These are phyloP conservation scores for Prunus dulcis DNA, from an alignment of 306 rosid genomes.

Conservation along the genomic window DNA sequence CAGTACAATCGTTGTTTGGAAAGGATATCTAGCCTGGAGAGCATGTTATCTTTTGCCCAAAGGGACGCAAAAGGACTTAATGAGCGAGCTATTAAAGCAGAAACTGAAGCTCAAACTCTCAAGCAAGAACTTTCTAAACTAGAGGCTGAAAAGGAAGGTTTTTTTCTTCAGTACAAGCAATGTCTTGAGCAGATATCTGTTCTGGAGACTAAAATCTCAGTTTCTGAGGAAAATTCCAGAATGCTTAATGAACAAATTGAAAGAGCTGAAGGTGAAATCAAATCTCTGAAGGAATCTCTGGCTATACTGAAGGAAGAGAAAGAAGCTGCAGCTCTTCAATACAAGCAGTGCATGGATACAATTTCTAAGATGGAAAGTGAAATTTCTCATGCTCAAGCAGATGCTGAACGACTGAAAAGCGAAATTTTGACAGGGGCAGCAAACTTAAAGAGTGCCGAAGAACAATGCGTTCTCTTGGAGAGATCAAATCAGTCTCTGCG, in stretches of 20 bases:
- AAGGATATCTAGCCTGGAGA: constrained; percentile 67
- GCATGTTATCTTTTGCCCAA: constrained; percentile 44
- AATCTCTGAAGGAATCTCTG: constrained; percentile 50
- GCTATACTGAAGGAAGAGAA: constrained; percentile 54
- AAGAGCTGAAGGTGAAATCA: constrained; percentile 58
- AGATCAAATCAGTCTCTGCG: constrained; percentile 65
- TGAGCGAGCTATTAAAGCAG: constrained; percentile 63
- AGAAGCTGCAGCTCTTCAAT: constrained; percentile 52
- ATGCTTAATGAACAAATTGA: constrained; percentile 55
- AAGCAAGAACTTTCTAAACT: constrained; percentile 55
- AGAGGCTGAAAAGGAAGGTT: constrained; percentile 66
- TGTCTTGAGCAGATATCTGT: constrained; percentile 68
- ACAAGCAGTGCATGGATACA: constrained; percentile 66
- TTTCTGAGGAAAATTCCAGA: constrained; percentile 67
- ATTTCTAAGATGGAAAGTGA: constrained; percentile 67
- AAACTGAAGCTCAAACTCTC: constrained; percentile 57
- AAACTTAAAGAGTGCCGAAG: constrained; percentile 58
- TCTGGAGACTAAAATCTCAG: constrained; percentile 64
- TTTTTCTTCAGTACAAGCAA: constrained; percentile 51
- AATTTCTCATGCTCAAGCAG: constrained; percentile 56
- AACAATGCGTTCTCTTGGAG: constrained; percentile 55
- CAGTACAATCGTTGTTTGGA: constrained; percentile 61
- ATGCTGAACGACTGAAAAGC: constrained; percentile 42
- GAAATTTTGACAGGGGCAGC: constrained; percentile 53
- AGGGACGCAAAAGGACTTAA: constrained; percentile 47